Evolutionary conservation across 306 rosid species (phyloP).

Genomic region (Dryas drummondii): DNA sequence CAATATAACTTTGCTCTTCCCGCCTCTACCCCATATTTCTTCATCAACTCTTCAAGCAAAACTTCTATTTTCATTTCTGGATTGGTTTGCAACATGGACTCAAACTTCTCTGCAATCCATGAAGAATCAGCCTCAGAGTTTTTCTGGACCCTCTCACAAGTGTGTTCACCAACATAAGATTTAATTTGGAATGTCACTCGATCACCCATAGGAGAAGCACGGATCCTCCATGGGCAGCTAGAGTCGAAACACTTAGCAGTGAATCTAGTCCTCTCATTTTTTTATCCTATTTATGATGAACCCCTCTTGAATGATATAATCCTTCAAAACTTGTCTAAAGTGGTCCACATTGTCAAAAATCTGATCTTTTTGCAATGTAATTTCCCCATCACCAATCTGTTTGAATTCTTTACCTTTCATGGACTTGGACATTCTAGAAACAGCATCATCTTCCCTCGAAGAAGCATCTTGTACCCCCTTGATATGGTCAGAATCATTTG

Average conservation of each 20-base stretch:
- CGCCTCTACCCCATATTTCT: too few species aligned
- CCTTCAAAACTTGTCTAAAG: neutral
- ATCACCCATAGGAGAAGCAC: too few species aligned
- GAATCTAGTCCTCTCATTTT: neutral
- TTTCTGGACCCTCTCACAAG: neutral
- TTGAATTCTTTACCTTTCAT: too few species aligned
- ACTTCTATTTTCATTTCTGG: neutral
- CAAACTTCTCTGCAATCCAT: neutral
- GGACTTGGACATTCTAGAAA: too few species aligned
- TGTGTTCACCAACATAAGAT: neutral
- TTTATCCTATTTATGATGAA: neutral
- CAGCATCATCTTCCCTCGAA: too few species aligned
- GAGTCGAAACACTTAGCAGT: neutral
- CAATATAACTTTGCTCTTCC: neutral
- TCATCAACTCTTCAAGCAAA: too few species aligned
- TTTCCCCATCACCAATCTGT: too few species aligned
- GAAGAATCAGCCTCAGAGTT: neutral
- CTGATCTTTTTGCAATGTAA: too few species aligned
- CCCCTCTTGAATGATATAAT: neutral
- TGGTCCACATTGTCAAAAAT: neutral
- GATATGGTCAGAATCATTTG: too few species aligned
- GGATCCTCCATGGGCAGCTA: neutral
- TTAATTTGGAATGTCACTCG: neutral
- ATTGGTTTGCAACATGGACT: neutral
- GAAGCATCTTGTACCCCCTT: too few species aligned